These are phyloP conservation scores for Anthoceros angustus DNA, from an alignment of 225 moss, liverwort and hornwort genomes.

Conservation along the genomic window DNA sequence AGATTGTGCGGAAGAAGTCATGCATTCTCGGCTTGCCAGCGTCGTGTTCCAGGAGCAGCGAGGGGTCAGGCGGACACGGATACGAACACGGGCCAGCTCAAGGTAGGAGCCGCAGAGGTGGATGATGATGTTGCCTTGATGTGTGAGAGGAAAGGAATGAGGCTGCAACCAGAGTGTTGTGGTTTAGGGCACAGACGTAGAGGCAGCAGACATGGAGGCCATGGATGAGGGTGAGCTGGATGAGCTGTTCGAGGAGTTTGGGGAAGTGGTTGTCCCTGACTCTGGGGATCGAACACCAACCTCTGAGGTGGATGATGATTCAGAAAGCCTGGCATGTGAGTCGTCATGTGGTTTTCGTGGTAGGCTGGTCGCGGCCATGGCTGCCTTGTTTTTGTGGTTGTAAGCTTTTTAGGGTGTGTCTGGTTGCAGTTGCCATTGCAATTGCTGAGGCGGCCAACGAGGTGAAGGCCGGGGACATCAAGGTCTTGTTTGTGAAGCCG, in stretches of 20 bases:
- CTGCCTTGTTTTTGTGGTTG: background rate
- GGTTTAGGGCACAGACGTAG: background rate
- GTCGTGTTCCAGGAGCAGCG: no score
- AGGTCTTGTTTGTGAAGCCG: slow-evolving; percentile 71
- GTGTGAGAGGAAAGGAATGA: no score
- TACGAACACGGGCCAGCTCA: no score
- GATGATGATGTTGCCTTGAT: no score
- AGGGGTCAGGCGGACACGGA: no score
- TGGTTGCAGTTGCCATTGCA: slow-evolving; percentile 59
- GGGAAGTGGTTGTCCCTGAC: slow-evolving; percentile 28
- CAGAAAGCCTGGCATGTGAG: slow-evolving; percentile 45
- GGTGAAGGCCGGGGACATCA: slow-evolving; percentile 74
- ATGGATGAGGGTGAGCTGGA: slow-evolving; percentile 11
- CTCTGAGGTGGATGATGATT: slow-evolving; percentile 26
- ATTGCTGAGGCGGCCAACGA: slow-evolving; percentile 78
- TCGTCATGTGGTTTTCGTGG: background rate
- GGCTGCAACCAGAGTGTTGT: background rate
- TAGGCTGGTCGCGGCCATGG: background rate
- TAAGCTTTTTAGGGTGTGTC: slow-evolving; percentile 7
- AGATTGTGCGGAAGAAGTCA: no score
- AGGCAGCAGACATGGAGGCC: slow-evolving; percentile 7
- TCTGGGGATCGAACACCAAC: slow-evolving; percentile 16
- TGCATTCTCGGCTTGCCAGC: no score
- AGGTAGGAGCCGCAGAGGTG: no score
- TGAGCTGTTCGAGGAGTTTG: slow-evolving; percentile 30